Evolutionary conservation across 208 protist species (phyloP).

Genomic region (Naegleria lovaniensis): DNA sequence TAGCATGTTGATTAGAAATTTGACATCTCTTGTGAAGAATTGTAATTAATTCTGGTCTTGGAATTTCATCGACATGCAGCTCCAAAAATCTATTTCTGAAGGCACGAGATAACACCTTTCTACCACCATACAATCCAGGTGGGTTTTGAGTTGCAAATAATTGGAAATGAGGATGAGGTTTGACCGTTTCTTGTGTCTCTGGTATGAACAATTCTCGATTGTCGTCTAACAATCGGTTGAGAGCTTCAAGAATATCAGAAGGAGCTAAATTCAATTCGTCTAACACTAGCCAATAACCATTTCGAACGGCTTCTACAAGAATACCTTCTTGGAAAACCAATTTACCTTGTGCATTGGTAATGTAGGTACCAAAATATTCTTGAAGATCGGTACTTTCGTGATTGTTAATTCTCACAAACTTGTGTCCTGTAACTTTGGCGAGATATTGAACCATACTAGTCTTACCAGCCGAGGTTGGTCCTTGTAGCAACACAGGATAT

Average conservation of each 20-base stretch:
- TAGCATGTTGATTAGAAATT: conserved; percentile 81
- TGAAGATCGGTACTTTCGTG: conserved; percentile 99
- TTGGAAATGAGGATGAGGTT: conserved; percentile 94
- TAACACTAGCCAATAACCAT: conserved; percentile 99
- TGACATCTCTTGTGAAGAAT: conserved; percentile 90
- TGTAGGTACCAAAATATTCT: conserved; percentile 98
- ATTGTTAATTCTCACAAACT: conserved; percentile 99
- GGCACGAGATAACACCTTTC: conserved; percentile 97
- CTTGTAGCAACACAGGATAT: conserved; percentile 96
- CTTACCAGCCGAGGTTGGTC: conserved; percentile 96
- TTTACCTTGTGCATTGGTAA: conserved; percentile 85
- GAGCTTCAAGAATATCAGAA: conserved; percentile 98
- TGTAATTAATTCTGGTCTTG: conserved; percentile 85
- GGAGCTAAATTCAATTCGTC: conserved; percentile 99
- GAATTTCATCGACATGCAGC: conserved; percentile 98
- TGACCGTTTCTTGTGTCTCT: conserved; percentile 95
- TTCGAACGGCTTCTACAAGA: conserved; percentile 87
- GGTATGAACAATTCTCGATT: conserved; percentile 99
- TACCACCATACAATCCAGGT: conserved; percentile 88
- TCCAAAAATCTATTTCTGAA: conserved; percentile 99
- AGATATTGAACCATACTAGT: conserved; percentile 99
- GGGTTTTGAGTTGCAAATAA: conserved; percentile 99
- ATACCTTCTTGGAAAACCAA: conserved; percentile 93
- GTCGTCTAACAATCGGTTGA: conserved; percentile 99
- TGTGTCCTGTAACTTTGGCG: conserved; percentile 91